Conservation (phyloP, 257 asterid species). For the Gentiana macrophylla region DNA sequence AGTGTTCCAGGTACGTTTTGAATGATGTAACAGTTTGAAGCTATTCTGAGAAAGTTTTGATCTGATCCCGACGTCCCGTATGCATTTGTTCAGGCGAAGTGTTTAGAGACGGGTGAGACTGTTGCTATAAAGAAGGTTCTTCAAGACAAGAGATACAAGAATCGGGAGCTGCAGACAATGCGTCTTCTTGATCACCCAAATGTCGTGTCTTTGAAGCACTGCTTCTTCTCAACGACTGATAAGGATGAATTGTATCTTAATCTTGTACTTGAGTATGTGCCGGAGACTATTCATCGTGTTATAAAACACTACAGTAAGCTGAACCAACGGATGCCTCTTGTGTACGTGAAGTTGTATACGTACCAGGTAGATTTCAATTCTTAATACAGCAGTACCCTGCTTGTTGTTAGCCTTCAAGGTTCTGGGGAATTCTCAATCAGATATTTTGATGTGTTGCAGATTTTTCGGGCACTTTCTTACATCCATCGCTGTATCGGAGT, state of each 20-base stretch:
- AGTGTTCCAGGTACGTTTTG: slow-evolving; percentile 62
- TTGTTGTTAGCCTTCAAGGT: neutral
- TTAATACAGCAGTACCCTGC: neutral
- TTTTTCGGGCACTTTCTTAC: slow-evolving; percentile 87
- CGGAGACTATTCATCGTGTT: slow-evolving; percentile 68
- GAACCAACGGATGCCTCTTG: slow-evolving; percentile 72
- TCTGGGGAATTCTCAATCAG: no score
- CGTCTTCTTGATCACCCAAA: slow-evolving; percentile 80
- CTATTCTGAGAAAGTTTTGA: neutral
- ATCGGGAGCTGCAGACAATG: slow-evolving; percentile 73
- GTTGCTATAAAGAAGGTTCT: slow-evolving; percentile 74
- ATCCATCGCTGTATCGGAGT: slow-evolving; percentile 82
- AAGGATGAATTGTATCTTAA: slow-evolving; percentile 72
- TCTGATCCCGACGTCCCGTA: neutral
- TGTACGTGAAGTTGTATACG: slow-evolving; percentile 66
- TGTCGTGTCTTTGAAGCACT: slow-evolving; percentile 64
- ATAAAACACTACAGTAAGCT: slow-evolving; percentile 65
- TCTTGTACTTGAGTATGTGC: slow-evolving; percentile 73
- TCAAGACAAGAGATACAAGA: slow-evolving; percentile 79
- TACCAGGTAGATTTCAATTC: slow-evolving; percentile 46
- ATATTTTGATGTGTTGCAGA: slow-evolving; percentile 33
- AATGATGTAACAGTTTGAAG: neutral
- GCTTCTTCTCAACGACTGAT: slow-evolving; percentile 76
- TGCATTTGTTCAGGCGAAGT: slow-evolving; percentile 48
- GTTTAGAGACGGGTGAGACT: slow-evolving; percentile 67